phyloP scores from a whole-genome alignment of 176 grass and related monocot species.

The Musa beccarii region DNA sequence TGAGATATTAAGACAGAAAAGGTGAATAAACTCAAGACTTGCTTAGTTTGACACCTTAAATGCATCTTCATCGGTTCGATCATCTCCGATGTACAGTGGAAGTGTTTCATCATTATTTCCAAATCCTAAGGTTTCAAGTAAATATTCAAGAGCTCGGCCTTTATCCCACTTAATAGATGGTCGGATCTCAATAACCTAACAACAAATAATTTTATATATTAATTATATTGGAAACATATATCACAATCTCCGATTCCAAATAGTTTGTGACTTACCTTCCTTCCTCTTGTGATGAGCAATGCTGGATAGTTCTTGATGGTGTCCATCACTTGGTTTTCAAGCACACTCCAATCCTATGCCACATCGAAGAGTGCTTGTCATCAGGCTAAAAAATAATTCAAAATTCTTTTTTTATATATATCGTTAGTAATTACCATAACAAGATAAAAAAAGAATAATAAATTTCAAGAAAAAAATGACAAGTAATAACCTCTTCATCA shows the following conservation, averaged over 20 bases:
- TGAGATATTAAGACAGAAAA: neutral
- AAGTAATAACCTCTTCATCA: slow-evolving; percentile 30
- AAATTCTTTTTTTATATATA: too few relatives aligned
- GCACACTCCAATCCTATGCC: neutral
- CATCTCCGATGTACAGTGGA: slow-evolving; percentile 65
- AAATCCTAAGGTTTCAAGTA: slow-evolving; percentile 32
- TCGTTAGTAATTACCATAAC: neutral
- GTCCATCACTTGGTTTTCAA: neutral
- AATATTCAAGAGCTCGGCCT: slow-evolving; percentile 59
- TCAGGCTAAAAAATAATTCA: too few relatives aligned
- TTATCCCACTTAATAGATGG: slow-evolving; percentile 65
- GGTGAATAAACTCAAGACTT: neutral
- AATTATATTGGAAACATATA: neutral
- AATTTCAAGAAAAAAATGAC: neutral
- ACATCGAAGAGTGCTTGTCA: too few relatives aligned
- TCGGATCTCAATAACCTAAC: slow-evolving; percentile 44
- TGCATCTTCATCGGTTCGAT: slow-evolving; percentile 70
- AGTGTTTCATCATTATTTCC: slow-evolving; percentile 18
- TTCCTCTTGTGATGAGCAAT: neutral
- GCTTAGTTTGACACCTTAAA: slow-evolving; percentile 30
- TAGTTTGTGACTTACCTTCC: neutral
- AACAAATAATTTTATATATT: neutral
- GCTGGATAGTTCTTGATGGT: neutral
- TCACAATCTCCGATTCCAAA: neutral
- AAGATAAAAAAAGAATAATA: too few relatives aligned